Evolutionary conservation across 2,329 filamentous ascomycete genomes (phyloP), one percentile per base, ranked within the genome.

Genomic region (Arthrobotrys pseudoclavata): DNA sequence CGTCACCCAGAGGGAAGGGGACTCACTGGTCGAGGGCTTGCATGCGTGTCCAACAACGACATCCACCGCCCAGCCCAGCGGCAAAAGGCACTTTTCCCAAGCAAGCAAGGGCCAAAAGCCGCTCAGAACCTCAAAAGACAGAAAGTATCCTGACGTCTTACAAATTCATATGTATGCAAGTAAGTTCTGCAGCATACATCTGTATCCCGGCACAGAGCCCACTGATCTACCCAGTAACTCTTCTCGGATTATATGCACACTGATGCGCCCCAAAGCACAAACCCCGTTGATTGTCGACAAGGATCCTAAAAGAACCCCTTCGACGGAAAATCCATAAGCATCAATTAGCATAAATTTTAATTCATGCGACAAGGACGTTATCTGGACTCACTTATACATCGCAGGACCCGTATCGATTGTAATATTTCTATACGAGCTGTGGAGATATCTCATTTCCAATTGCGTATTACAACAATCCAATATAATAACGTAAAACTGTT

Each of bases 111-210:
- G 18, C 26, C 18, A 9, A 24, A 74, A 37, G 24, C 57, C 69
- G 50, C 48, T 57, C 31, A 18, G 45, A 40, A 37, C 34, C 26
- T 42, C 55, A 42, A 42, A 40, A 10, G 34, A 48, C 29, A 48
- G 37, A 40, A 45, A 34, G 37, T 53, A 40, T 50, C 50, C 37
- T 57, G 48, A 67, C 68, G 50, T 67, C 50, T 76, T 68, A 68
- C 70, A 55, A 75, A 52, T 63, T 61, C 29, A 52, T 45, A 71
- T 77, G 74, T 52, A 77, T 77, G 74, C 74, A 71, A 68, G 74
- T 77, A 66, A 77, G 67, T 77, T 66, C 29, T 71, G 57, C 72
- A 70, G 53, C 66, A 52, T 50, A 63, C 60, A 63, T 29, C 24
- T 48, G 18, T 37, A 63, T 47, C 45, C 40, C 60, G 48, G 52